Evolutionary conservation across 176 grass and related monocot species (phyloP).

Genomic region (Aegilops umbellulata): DNA sequence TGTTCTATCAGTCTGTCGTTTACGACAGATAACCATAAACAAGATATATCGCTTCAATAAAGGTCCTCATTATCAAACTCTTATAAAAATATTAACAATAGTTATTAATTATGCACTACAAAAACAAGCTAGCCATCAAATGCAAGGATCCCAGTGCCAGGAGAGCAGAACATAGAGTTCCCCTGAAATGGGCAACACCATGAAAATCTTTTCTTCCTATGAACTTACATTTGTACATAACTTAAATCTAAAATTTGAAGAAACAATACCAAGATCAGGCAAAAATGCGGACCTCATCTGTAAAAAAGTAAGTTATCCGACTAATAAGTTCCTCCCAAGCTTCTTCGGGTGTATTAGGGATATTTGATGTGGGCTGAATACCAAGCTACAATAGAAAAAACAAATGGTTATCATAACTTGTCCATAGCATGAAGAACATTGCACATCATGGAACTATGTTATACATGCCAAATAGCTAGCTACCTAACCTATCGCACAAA

Average conservation of each 20-base stretch:
- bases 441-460: not conserved
- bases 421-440: not conserved
- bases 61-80: not conserved
- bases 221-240: not conserved
- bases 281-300: conserved; percentile 61
- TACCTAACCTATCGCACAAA: not conserved
- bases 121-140: not conserved
- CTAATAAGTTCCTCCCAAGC: conserved; percentile 78
- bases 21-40: not conserved
- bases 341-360: conserved; percentile 62
- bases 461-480: not conserved
- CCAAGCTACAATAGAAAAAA: conserved; percentile 55
- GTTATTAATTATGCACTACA: conserved; percentile 2
- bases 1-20: not conserved
- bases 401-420: conserved; percentile 12
- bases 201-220: not conserved
- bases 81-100: not conserved
- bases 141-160: not conserved
- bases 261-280: not conserved
- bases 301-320: conserved; percentile 63
- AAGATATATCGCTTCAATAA: not conserved
- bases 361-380: conserved; percentile 53
- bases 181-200: not conserved
- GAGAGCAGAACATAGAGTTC: not conserved
- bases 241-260: not conserved